Conservation (phyloP, 805 yeast genomes). For the Ogataea trehalophila region DNA sequence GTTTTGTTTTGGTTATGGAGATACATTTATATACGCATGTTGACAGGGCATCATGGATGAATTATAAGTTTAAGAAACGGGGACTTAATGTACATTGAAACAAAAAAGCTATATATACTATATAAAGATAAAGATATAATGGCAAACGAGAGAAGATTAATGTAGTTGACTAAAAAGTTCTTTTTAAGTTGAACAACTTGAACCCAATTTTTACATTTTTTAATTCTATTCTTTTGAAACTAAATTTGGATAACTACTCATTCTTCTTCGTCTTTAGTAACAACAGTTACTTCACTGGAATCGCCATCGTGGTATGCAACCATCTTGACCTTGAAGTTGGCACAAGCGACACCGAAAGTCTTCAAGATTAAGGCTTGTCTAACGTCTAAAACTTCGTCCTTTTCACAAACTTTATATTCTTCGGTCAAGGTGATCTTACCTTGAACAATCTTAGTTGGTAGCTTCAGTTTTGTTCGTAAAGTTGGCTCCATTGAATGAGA, state of each 20-base stretch:
- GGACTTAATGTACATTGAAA: conserved; percentile 1
- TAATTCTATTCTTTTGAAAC: background rate
- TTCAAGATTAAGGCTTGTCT: conserved; percentile 88
- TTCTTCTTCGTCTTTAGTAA: conserved; percentile 4
- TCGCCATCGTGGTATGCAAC: conserved; percentile 77
- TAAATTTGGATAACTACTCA: background rate
- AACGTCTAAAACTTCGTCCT: conserved; percentile 80
- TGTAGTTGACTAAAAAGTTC: background rate
- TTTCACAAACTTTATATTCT: conserved; percentile 73
- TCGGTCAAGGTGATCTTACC: conserved; percentile 80
- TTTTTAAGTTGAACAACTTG: background rate
- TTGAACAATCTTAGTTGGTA: conserved; percentile 84
- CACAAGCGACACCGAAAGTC: conserved; percentile 92
- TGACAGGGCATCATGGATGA: background rate
- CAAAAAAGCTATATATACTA: background rate
- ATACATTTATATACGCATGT: background rate
- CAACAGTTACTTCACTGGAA: conserved; percentile 23
- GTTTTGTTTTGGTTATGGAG: too few species aligned
- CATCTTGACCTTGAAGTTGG: conserved; percentile 80
- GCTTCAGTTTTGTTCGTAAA: conserved; percentile 78
- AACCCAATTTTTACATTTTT: background rate
- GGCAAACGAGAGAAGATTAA: too few species aligned
- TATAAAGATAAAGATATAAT: background rate
- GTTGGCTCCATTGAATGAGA: conserved; percentile 94
- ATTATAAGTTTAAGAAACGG: background rate